phyloP scores from a whole-genome alignment of 148 eudicot genomes.

The Hydrangea macrophylla region DNA sequence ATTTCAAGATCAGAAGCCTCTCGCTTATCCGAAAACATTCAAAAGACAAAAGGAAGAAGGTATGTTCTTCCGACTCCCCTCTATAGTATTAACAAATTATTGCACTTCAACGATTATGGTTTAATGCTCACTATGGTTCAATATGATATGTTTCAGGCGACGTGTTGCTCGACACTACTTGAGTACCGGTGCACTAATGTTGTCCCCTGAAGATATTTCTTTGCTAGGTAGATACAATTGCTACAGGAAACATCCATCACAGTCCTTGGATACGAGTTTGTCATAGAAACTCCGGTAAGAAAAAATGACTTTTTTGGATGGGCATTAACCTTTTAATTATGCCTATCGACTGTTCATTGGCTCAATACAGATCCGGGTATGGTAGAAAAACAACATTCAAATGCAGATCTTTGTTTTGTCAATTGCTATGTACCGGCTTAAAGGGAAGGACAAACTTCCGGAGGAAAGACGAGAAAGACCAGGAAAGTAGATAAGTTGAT shows the following conservation, averaged over 20 bases:
- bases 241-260: slow-evolving; percentile 30
- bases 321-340: neutral
- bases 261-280: slow-evolving; percentile 16
- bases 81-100: neutral
- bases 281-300: slow-evolving; percentile 2
- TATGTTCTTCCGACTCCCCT: slow-evolving; percentile 18
- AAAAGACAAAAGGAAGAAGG: slow-evolving; percentile 57
- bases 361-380: neutral
- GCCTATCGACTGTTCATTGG: neutral
- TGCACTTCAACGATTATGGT: neutral
- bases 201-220: slow-evolving; percentile 61
- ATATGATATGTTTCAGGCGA: slow-evolving; percentile 36
- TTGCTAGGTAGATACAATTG: slow-evolving; percentile 41
- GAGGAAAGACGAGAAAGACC: slow-evolving; percentile 10
- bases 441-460: neutral
- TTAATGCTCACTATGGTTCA: slow-evolving; percentile 12
- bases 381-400: neutral
- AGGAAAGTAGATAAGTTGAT: neutral
- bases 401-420: neutral
- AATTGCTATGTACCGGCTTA: neutral
- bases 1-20: slow-evolving; percentile 72
- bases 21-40: slow-evolving; percentile 52
- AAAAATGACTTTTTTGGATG: neutral
- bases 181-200: slow-evolving; percentile 48
- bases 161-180: slow-evolving; percentile 64